These are phyloP conservation scores for Spergularia marina DNA, from an alignment of 148 eudicot genomes.

Conservation along the genomic window DNA sequence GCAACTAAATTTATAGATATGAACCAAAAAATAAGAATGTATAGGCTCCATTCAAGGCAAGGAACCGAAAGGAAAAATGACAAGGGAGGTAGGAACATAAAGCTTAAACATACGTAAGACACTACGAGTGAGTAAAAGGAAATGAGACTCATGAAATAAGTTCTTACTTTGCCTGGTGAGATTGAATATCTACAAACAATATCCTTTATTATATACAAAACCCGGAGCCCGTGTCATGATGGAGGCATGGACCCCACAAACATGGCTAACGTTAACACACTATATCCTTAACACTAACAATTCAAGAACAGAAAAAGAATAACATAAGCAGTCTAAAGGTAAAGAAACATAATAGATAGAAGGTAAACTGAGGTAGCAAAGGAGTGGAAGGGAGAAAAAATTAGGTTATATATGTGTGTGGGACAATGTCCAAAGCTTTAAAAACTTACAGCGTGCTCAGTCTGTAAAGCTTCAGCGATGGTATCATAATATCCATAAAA, in stretches of 20 bases:
- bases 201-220: too few species aligned
- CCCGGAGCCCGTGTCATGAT: too few species aligned
- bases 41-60: background rate
- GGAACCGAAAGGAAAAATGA: background rate
- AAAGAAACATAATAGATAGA: background rate
- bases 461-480: conserved; percentile 64
- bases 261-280: conserved; percentile 3
- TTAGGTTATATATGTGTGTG: background rate
- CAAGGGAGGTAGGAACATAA: background rate
- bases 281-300: background rate
- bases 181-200: background rate
- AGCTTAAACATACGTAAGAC: background rate
- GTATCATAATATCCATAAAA: conserved; percentile 77
- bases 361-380: background rate
- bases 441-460: conserved; percentile 83
- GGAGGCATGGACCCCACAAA: background rate
- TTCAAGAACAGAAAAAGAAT: background rate
- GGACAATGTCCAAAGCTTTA: background rate
- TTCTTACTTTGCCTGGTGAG: background rate
- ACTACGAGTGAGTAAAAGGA: background rate
- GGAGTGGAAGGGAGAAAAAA: background rate
- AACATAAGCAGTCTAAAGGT: background rate
- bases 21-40: background rate
- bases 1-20: background rate
- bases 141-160: background rate